Base-by-base conservation (phyloP, 352 stramenopile genomes). In the Globisporangium paddicum region DNA sequence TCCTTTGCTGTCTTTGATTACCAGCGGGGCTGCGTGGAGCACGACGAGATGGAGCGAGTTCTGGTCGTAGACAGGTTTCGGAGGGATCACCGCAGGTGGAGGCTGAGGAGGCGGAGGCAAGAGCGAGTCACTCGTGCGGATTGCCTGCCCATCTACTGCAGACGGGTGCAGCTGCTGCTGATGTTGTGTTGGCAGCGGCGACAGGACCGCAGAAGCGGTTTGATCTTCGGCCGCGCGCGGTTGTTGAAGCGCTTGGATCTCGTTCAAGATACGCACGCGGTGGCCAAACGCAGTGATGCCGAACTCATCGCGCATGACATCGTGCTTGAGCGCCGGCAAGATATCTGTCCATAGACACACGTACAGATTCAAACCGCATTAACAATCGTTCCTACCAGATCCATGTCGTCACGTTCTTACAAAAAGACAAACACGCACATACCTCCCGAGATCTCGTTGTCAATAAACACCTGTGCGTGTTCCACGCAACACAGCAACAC, bases 21-120 rank as follows among this genome's bases (percentile, higher is more conserved):
- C 79, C 16, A 93, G 75, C 48, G 83, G 83, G 19, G 83, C 81
- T n/a, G 83, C 83, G 32, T 93, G 83, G 21, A 93, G 81, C 42
- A 93, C 83, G 47, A 86, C 77, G n/a, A 93, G 67, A 54, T 93
- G 79, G 30, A 93, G 67, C 44, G 69, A 74, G 52, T 87, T 90
- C 11, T 69, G 58, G 10, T 77, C 71, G 49, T 21, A 48, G 35
- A 26, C 45, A 5, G 30, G 42, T 40, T 40, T 53, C 28, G 2
- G 18, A 38, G 30, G 18, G 28, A 41, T 54, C 14, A 19, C 47
- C 19, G n/a, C 47, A 54, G 35, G 56, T 30, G 50, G 60, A 16
- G 44, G 60, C 46, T 26, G 37, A 55, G 2, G 53, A 28, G 21
- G 58, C 30, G 34, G 63, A 0, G 2, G 62, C 26, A 56, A 25